A percentile compares a stretch with the other conserved stretches of the same genome.
These are phyloP conservation scores for Cocos nucifera DNA, from an alignment of 176 grass and related monocot species.

Conservation along the genomic window DNA sequence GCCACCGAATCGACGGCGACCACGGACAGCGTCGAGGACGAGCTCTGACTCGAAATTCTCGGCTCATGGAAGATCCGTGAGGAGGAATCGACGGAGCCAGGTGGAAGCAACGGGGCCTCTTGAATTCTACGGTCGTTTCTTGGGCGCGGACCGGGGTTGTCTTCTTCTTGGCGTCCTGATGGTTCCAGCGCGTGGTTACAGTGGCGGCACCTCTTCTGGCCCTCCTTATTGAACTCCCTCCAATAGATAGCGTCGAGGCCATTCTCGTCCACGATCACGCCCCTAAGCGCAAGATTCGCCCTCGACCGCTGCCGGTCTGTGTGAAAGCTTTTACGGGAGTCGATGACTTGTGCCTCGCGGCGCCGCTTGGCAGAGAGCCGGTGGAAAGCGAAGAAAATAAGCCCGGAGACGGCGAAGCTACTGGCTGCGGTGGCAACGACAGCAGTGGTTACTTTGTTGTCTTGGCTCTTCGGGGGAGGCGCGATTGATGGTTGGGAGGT, in stretches of 20 bases:
- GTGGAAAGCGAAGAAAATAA: conserved; percentile 65
- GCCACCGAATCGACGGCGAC: no score
- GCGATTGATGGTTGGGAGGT: no score
- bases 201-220: conserved; percentile 11
- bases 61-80: not conserved
- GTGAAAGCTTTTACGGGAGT: not conserved
- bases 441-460: conserved; percentile 39
- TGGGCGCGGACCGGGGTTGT: not conserved
- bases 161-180: not conserved
- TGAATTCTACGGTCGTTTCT: not conserved
- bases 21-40: conserved; percentile 3
- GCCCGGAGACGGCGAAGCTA: conserved; percentile 67
- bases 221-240: conserved; percentile 57
- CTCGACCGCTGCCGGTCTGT: not conserved
- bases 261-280: conserved; percentile 64
- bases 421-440: conserved; percentile 70
- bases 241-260: conserved; percentile 92
- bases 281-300: not conserved
- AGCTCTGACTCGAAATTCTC: not conserved
- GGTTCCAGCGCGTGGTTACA: conserved; percentile 8
- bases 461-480: conserved; percentile 12
- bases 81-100: conserved; percentile 6
- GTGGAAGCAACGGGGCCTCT: conserved; percentile 4
- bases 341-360: no score
- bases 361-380: conserved; percentile 28